These are phyloP conservation scores for Globisporangium perplexum DNA, from an alignment of 352 stramenopile genomes.

Conservation along the genomic window DNA sequence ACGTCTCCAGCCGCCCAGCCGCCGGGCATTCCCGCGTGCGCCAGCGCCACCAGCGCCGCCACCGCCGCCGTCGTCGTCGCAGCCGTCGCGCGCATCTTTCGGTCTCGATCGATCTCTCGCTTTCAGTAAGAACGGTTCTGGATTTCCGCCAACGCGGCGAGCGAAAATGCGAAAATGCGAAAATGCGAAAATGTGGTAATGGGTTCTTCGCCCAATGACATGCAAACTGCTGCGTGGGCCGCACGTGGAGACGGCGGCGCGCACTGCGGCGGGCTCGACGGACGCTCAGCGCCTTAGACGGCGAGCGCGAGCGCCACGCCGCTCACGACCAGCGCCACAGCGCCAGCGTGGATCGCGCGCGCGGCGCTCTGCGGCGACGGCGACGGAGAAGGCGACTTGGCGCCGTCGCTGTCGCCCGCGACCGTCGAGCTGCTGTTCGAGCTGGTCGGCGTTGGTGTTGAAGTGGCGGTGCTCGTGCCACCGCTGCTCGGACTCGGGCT, in stretches of 20 bases:
- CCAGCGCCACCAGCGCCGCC: background rate
- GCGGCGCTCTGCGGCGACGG: conserved; percentile 1
- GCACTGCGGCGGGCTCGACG: no score
- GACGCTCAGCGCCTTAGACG: background rate
- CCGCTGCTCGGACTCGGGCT: conserved; percentile 6
- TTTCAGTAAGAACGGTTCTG: no score
- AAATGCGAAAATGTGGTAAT: no score
- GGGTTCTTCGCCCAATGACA: no score
- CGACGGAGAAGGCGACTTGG: background rate
- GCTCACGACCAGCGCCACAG: background rate
- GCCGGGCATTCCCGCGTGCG: background rate
- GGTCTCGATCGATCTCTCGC: background rate
- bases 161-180: no score
- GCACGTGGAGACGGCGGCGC: no score
- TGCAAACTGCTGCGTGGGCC: no score
- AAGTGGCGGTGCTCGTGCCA: background rate
- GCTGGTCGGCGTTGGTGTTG: conserved; percentile 2
- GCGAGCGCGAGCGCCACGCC: background rate
- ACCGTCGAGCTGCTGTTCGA: background rate
- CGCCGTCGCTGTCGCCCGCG: background rate
- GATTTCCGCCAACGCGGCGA: no score
- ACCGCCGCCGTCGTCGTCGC: background rate
- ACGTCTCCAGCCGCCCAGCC: conserved; percentile 1
- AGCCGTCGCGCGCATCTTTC: no score
- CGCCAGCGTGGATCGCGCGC: background rate